A percentile compares a stretch with the other conserved stretches of the same genome.
These are phyloP conservation scores for Hyphopichia homilentoma DNA, from an alignment of 805 yeast genomes.

Conservation along the genomic window DNA sequence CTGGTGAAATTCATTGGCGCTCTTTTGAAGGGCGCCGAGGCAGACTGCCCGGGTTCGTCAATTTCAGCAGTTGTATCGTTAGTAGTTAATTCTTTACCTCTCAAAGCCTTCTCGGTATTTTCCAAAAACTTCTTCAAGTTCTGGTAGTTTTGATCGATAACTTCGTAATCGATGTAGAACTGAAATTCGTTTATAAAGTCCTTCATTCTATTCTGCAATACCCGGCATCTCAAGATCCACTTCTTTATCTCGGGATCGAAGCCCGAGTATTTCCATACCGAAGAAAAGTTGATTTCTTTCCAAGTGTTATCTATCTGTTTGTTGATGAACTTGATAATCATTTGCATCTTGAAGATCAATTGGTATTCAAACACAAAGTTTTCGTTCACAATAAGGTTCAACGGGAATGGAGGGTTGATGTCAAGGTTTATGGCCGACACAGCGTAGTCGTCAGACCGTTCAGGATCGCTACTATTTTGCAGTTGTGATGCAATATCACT, in stretches of 20 bases:
- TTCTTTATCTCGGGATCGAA: conserved; percentile 40
- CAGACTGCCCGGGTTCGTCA: too few relatives aligned
- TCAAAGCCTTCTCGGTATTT: conserved; percentile 6
- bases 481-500: conserved; percentile 2
- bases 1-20: neutral
- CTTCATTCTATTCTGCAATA: conserved; percentile 55
- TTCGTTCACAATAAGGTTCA: conserved; percentile 68
- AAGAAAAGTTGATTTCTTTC: conserved; percentile 61
- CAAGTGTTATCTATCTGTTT: conserved; percentile 62
- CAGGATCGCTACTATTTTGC: conserved; percentile 12
- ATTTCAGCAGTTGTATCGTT: too few relatives aligned
- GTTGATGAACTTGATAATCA: conserved; percentile 60
- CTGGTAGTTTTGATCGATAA: conserved; percentile 54
- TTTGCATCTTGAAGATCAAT: conserved; percentile 66
- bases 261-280: conserved; percentile 61
- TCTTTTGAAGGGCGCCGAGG: neutral
- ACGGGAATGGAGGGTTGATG: conserved; percentile 77
- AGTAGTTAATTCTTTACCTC: conserved; percentile 2
- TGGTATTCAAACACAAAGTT: conserved; percentile 77
- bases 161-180: conserved; percentile 53
- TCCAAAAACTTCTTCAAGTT: conserved; percentile 29
- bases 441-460: conserved; percentile 34
- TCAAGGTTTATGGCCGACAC: conserved; percentile 55
- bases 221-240: conserved; percentile 53
- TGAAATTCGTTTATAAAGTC: conserved; percentile 53